Evolutionary conservation across 75 land plant genomes (phyloP).

Genomic region (Selaginella moellendorffii): DNA sequence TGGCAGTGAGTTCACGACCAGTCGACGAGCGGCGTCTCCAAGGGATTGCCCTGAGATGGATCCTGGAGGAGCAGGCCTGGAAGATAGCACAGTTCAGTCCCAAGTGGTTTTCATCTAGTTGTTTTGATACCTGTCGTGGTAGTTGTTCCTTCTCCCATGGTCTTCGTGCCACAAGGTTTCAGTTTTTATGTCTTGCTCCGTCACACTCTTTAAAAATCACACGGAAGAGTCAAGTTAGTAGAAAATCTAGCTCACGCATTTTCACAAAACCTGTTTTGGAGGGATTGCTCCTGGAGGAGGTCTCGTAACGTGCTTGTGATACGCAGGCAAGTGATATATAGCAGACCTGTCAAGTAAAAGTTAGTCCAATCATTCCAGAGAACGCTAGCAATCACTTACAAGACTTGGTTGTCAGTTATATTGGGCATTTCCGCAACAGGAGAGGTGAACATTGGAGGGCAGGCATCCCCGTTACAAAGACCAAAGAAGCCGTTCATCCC

Average conservation of each 20-base stretch:
- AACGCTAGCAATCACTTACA: slow-evolving; percentile 39
- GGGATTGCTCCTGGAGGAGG: slow-evolving; percentile 60
- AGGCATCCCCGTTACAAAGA: slow-evolving; percentile 62
- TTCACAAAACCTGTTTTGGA: slow-evolving; percentile 61
- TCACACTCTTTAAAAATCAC: slow-evolving; percentile 37
- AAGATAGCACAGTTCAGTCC: neutral
- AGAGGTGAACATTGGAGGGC: slow-evolving; percentile 67
- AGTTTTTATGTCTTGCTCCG: slow-evolving; percentile 47
- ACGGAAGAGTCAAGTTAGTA: neutral
- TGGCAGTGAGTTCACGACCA: slow-evolving; percentile 54
- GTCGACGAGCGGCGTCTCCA: slow-evolving; percentile 74
- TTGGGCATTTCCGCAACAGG: slow-evolving; percentile 66
- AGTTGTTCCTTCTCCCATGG: slow-evolving; percentile 43
- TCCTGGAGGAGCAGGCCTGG: slow-evolving; percentile 42
- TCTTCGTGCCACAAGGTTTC: slow-evolving; percentile 95
- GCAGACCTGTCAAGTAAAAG: slow-evolving; percentile 43
- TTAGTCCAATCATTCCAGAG: neutral
- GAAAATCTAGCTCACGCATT: slow-evolving; percentile 4
- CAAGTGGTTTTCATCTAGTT: neutral
- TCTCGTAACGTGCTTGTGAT: slow-evolving; percentile 54
- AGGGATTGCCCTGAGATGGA: slow-evolving; percentile 49
- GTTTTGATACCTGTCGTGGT: slow-evolving; percentile 35
- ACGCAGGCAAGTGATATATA: slow-evolving; percentile 52
- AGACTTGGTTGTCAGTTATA: slow-evolving; percentile 74
- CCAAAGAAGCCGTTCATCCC: slow-evolving; percentile 79